Conservation (phyloP, 73 alveolate genomes). For the Paramecium primaurelia region DNA sequence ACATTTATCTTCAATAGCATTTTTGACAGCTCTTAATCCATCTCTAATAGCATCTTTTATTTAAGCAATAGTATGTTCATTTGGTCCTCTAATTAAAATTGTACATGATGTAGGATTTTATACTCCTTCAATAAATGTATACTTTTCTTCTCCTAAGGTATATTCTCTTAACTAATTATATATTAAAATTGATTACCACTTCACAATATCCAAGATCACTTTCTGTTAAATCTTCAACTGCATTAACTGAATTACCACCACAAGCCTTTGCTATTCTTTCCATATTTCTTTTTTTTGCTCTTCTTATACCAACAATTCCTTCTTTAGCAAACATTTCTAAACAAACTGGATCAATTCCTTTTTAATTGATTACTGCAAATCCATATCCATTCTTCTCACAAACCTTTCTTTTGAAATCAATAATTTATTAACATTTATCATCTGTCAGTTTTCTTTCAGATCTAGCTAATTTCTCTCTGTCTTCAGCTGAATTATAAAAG, state of each 20-base stretch:
- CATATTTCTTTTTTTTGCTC: conserved; percentile 99
- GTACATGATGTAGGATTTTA: conserved; percentile 99
- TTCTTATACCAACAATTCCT: conserved; percentile 97
- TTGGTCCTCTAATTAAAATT: conserved; percentile 97
- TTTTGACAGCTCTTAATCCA: conserved; percentile 99
- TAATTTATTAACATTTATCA: conserved; percentile 95
- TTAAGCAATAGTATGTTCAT: conserved; percentile 98
- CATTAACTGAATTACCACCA: conserved; percentile 99
- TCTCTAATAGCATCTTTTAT: conserved; percentile 99
- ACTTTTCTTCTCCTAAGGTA: conserved; percentile 97
- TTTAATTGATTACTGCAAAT: conserved; percentile 98
- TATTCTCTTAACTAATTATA: conserved; percentile 93
- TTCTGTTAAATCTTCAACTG: conserved; percentile 96
- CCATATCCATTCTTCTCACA: conserved; percentile 93
- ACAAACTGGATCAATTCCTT: conserved; percentile 99
- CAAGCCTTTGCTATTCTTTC: conserved; percentile 99
- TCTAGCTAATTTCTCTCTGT: conserved; percentile 97
- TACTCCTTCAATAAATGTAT: conserved; percentile 99
- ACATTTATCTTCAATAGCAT: conserved; percentile 94
- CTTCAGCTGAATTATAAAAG: conserved; percentile 98
- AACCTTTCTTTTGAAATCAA: conserved; percentile 95
- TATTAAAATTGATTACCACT: conserved; percentile 42
- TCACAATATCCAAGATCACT: conserved; percentile 93
- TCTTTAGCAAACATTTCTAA: conserved; percentile 99
- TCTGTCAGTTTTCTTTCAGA: conserved; percentile 98